phyloP scores from a whole-genome alignment of 1,284 basidiomycete species.

The Inonotus obliquus region DNA sequence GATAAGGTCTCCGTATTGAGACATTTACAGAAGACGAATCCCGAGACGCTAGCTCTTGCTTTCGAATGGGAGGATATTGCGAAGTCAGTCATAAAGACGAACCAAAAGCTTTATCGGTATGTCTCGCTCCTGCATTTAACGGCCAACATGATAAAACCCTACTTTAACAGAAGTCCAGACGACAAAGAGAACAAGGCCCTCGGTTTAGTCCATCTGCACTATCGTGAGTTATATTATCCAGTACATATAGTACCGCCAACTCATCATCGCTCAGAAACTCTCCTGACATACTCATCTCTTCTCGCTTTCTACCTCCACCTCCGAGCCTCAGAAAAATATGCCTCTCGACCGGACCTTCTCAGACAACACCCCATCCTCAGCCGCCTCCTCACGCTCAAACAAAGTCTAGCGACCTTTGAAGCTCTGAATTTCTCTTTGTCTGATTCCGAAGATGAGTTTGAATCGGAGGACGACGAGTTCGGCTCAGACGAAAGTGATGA shows the following conservation, averaged over 20 bases:
- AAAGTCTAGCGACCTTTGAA: slow-evolving; percentile 78
- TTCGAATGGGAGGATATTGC: slow-evolving; percentile 73
- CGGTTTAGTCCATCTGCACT: slow-evolving; percentile 71
- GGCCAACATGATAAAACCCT: background rate
- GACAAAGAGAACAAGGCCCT: slow-evolving; percentile 46
- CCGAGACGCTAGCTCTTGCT: slow-evolving; percentile 73
- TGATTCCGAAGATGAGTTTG: slow-evolving; percentile 41
- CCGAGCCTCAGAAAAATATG: slow-evolving; percentile 62
- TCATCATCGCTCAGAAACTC: slow-evolving; percentile 53
- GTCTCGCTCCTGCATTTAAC: slow-evolving; percentile 24
- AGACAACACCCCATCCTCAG: slow-evolving; percentile 74
- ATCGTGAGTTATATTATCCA: slow-evolving; percentile 49
- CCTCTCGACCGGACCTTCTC: slow-evolving; percentile 58
- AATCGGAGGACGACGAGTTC: slow-evolving; percentile 23
- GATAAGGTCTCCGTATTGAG: slow-evolving; percentile 65
- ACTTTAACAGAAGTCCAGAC: slow-evolving; percentile 38
- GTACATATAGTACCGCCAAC: background rate
- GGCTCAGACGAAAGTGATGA: slow-evolving; percentile 28
- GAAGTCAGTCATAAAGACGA: slow-evolving; percentile 47
- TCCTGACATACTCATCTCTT: slow-evolving; percentile 86
- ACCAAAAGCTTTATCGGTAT: slow-evolving; percentile 53
- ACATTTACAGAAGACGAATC: slow-evolving; percentile 75
- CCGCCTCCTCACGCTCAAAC: slow-evolving; percentile 83
- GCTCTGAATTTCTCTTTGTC: slow-evolving; percentile 68
- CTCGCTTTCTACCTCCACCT: slow-evolving; percentile 94